A percentile compares a stretch with the other conserved stretches of the same genome.
Evolutionary conservation across 2,329 filamentous ascomycete species (phyloP).

Genomic region (Xylaria sp.): DNA sequence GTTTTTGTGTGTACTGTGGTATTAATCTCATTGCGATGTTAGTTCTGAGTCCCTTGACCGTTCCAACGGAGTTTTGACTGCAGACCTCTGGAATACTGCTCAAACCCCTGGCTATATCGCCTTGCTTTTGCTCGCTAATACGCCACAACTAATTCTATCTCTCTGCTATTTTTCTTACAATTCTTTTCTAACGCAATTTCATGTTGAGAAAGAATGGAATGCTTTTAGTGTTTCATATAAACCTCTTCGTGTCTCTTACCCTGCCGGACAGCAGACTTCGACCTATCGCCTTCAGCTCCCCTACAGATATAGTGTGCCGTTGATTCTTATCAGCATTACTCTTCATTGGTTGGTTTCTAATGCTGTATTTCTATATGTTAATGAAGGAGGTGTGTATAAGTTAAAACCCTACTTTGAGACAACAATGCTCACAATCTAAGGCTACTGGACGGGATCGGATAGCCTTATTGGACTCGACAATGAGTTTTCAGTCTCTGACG

Average conservation of each 20-base stretch:
- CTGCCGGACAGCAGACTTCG: constrained; percentile 14
- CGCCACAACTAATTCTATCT: constrained; percentile 17
- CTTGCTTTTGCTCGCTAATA: constrained; percentile 2
- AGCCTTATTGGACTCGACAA: background rate
- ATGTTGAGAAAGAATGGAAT: constrained; percentile 20
- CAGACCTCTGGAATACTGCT: background rate
- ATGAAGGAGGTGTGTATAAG: constrained; percentile 18
- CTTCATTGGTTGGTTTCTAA: constrained; percentile 16
- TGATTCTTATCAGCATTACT: constrained; percentile 1
- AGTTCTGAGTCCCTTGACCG: constrained; percentile 3
- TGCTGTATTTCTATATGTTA: background rate
- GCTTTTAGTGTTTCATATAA: background rate
- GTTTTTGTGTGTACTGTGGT: too few relatives aligned
- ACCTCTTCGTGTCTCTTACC: constrained; percentile 22
- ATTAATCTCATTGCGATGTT: background rate
- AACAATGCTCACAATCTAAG: background rate
- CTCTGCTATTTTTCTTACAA: constrained; percentile 18
- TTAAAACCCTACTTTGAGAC: background rate
- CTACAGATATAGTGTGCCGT: constrained; percentile 6
- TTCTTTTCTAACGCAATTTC: background rate
- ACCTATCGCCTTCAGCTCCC: constrained; percentile 26
- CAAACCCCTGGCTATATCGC: background rate
- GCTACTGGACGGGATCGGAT: background rate
- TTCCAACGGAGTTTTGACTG: background rate
- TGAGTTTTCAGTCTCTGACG: background rate